Conservation (phyloP, 2,329 filamentous ascomycete genomes). For the Orbilia oligospora region DNA sequence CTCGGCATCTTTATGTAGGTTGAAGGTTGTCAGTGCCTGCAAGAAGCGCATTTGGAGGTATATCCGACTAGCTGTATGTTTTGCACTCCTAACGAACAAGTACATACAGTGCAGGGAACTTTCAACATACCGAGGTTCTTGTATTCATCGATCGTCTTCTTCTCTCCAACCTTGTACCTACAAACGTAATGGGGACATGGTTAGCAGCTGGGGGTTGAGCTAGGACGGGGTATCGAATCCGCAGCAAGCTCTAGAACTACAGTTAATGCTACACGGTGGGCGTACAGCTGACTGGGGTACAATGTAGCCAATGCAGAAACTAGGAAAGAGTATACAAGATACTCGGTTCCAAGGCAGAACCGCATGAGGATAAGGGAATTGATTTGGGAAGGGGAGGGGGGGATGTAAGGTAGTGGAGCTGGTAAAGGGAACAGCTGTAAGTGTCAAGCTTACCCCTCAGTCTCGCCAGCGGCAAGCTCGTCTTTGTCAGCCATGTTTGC, state of each 20-base stretch:
- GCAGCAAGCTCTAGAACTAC: not conserved
- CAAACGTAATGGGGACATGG: constrained; percentile 12
- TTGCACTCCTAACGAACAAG: not conserved
- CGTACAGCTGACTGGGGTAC: not conserved
- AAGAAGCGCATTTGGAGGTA: not conserved
- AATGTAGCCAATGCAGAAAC: not conserved
- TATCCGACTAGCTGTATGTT: not conserved
- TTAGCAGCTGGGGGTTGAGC: constrained; percentile 32
- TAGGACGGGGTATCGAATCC: constrained; percentile 1
- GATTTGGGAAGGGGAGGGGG: not conserved
- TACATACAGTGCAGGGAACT: not conserved
- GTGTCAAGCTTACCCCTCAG: constrained; percentile 49
- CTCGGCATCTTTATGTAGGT: constrained; percentile 71
- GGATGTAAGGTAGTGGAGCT: not conserved
- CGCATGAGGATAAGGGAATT: not conserved
- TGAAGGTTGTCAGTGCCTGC: not conserved
- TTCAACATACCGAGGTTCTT: constrained; percentile 84
- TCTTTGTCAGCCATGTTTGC: constrained; percentile 50
- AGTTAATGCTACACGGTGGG: not conserved
- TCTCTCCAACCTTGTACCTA: constrained; percentile 96
- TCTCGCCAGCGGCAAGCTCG: constrained; percentile 31
- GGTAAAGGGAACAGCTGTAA: not conserved
- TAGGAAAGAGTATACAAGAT: not conserved
- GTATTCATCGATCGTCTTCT: constrained; percentile 97
- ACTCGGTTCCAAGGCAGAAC: not conserved